Percentiles rank a stretch among this genome's conserved stretches.
phyloP scores from a whole-genome alignment of 2,329 filamentous ascomycete genomes.

The Fusarium begoniae region DNA sequence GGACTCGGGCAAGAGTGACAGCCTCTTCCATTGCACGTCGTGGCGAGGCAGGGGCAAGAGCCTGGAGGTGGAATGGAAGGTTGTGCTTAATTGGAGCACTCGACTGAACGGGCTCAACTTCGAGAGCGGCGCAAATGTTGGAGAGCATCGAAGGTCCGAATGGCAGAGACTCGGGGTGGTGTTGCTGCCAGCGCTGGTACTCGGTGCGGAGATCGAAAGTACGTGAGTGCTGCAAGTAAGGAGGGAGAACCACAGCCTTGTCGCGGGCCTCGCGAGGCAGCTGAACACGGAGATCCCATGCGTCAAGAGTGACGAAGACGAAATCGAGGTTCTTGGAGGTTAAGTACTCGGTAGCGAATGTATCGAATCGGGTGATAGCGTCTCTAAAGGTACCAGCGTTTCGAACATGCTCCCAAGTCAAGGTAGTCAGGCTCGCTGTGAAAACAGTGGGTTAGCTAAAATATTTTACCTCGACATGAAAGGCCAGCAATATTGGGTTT shows the following conservation, averaged over 20 bases:
- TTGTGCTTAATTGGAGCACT: constrained; percentile 99
- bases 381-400: constrained; percentile 97
- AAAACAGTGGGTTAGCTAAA: constrained; percentile 32
- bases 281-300: constrained; percentile 98
- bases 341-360: constrained; percentile 91
- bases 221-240: constrained; percentile 96
- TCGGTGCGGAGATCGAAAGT: constrained; percentile 97
- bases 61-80: constrained; percentile 96
- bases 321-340: constrained; percentile 93
- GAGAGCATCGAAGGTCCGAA: constrained; percentile 95
- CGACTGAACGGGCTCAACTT: constrained; percentile 97
- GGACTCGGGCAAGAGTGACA: constrained; percentile 89
- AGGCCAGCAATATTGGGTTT: constrained; percentile 6
- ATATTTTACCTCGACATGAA: constrained; percentile 2
- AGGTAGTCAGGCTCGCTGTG: constrained; percentile 91
- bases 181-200: constrained; percentile 98
- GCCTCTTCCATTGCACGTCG: constrained; percentile 98
- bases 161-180: constrained; percentile 95
- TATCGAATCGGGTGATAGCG: constrained; percentile 93
- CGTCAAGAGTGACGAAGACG: constrained; percentile 97
- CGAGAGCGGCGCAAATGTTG: constrained; percentile 97
- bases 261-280: constrained; percentile 96
- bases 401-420: constrained; percentile 99
- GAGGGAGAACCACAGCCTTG: constrained; percentile 95
- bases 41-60: constrained; percentile 92